A percentile compares a stretch with the other conserved stretches of the same genome.
Evolutionary conservation across 805 yeast genomes (phyloP).

Genomic region (Candida wancherniae): DNA sequence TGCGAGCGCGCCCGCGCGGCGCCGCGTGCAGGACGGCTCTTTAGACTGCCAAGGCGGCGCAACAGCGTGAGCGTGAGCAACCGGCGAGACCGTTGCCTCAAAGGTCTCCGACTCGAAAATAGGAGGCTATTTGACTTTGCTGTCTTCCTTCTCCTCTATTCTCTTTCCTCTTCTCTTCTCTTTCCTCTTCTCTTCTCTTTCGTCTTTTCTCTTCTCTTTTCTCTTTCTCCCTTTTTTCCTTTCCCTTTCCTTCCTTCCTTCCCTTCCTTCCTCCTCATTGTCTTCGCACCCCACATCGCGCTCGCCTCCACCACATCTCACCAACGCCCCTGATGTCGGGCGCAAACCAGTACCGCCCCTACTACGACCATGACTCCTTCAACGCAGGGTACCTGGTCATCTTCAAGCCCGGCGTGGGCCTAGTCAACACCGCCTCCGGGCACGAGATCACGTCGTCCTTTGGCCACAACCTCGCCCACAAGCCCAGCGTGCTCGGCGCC

Average conservation of each 20-base stretch:
- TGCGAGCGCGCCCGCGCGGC: no score
- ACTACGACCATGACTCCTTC: constrained; percentile 64
- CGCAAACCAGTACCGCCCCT: constrained; percentile 49
- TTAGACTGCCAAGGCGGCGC: no score
- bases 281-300: constrained; percentile 2
- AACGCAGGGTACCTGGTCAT: constrained; percentile 59
- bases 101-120: not conserved
- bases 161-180: not conserved
- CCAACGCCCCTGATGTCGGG: constrained; percentile 11
- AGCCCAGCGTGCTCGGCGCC: constrained; percentile 8
- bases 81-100: no score
- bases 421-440: constrained; percentile 43
- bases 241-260: not conserved
- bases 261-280: not conserved
- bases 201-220: not conserved
- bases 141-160: not conserved
- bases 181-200: not conserved
- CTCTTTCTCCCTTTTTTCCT: not conserved
- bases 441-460: constrained; percentile 30
- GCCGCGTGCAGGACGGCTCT: no score
- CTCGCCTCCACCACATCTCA: not conserved
- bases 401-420: constrained; percentile 58
- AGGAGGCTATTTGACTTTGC: not conserved
- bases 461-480: constrained; percentile 10
- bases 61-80: no score